Percentiles rank a stretch among this genome's conserved stretches.
phyloP scores from a whole-genome alignment of 2,329 filamentous ascomycete genomes.

The Orbilia oligospora region DNA sequence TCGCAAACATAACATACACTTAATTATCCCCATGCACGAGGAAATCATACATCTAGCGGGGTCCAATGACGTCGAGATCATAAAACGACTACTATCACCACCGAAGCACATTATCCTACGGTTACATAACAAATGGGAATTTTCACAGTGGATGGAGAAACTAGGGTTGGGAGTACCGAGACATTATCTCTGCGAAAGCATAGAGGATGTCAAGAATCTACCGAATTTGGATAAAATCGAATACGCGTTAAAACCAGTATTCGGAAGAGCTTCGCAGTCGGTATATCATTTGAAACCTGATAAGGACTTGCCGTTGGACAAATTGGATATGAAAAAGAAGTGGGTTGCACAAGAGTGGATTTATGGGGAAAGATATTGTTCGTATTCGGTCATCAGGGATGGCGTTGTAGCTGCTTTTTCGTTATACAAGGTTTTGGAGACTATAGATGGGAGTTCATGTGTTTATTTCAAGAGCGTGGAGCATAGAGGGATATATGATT shows the following conservation, averaged over 20 bases:
- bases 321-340: constrained; percentile 57
- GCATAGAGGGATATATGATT: constrained; percentile 63
- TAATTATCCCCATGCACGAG: constrained; percentile 65
- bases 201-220: constrained; percentile 60
- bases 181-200: constrained; percentile 63
- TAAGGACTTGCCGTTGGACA: constrained; percentile 30
- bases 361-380: constrained; percentile 64
- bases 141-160: constrained; percentile 62
- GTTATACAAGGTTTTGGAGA: constrained; percentile 65
- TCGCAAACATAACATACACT: constrained; percentile 61
- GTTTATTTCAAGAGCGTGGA: constrained; percentile 64
- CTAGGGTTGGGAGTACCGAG: constrained; percentile 63
- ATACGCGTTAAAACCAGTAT: constrained; percentile 65
- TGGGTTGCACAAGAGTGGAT: constrained; percentile 65
- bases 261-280: constrained; percentile 63
- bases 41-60: constrained; percentile 65
- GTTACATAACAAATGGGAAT: constrained; percentile 66
- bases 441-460: constrained; percentile 64
- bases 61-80: constrained; percentile 62
- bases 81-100: constrained; percentile 64
- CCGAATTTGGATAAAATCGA: constrained; percentile 60
- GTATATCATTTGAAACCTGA: constrained; percentile 61
- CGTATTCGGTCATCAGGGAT: constrained; percentile 64
- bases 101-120: constrained; percentile 63
- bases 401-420: constrained; percentile 64